phyloP scores from a whole-genome alignment of 1,139 yeast species.

The Geotrichum australiense region DNA sequence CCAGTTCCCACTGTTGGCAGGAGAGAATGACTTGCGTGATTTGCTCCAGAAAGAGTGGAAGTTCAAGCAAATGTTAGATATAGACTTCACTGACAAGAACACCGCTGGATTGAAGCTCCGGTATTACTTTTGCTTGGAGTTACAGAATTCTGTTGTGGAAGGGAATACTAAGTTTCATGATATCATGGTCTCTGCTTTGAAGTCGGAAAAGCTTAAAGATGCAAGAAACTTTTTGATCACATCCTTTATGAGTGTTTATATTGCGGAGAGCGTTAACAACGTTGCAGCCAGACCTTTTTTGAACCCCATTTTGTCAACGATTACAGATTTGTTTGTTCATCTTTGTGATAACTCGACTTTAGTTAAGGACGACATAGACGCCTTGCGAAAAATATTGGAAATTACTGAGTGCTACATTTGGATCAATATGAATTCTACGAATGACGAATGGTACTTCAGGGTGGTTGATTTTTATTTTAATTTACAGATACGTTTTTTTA shows the following conservation, averaged over 20 bases:
- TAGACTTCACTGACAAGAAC: slow-evolving; percentile 13
- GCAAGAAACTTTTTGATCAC: slow-evolving; percentile 10
- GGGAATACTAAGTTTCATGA: slow-evolving; percentile 4
- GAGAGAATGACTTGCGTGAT: neutral
- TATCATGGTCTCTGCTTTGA: slow-evolving; percentile 9
- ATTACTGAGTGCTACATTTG: no score
- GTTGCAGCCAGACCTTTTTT: slow-evolving; percentile 6
- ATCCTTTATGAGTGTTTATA: slow-evolving; percentile 9
- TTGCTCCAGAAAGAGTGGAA: slow-evolving; percentile 7
- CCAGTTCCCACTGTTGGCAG: slow-evolving; percentile 2
- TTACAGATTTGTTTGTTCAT: slow-evolving; percentile 4
- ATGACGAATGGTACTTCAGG: no score
- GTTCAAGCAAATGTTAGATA: slow-evolving; percentile 14
- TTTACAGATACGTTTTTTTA: no score
- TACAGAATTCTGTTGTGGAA: slow-evolving; percentile 9
- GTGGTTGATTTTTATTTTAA: no score
- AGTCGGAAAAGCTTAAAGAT: neutral
- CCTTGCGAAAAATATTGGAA: no score
- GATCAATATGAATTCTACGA: no score
- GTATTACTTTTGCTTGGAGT: slow-evolving; percentile 15
- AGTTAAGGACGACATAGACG: no score
- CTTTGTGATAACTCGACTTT: no score
- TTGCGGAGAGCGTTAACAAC: slow-evolving; percentile 6
- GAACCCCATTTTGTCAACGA: slow-evolving; percentile 10
- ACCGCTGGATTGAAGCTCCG: slow-evolving; percentile 11